Evolutionary conservation across 1,284 basidiomycete genomes (phyloP), one percentile per base, ranked within the genome.

Genomic region (Melampsora americana): DNA sequence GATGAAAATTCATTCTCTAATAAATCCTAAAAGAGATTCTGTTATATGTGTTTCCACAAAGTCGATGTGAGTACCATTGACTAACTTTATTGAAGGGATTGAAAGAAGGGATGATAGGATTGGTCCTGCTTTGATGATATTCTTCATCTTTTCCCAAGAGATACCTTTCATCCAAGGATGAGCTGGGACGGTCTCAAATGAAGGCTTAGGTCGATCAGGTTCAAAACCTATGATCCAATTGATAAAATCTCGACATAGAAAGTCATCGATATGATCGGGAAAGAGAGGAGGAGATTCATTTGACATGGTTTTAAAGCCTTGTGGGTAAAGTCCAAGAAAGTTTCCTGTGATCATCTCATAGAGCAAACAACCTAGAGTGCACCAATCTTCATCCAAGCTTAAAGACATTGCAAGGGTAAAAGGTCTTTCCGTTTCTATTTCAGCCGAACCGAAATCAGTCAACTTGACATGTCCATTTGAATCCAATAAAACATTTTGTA

Each of bases 401-500:
- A 56, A 14, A 23, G 20, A 28, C 30, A 82, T 70, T 53, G 83
- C 83, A 20, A 81, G 80, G 68, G 83, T 83, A 78, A 78, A 79
- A 30, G 83, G 79, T 42, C 39, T 42, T 42, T 42, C 39, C 39
- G 12, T 11, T 11, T 42, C 5, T 16, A 56, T 23, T 14, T 28
- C 7, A 56, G 53, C 53, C 6, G n/a, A 56, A 48, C 82, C 82
- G 79, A 82, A 82, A 65, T 82, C 81, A 69, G 80, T 81, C 14
- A 82, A 75, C 18, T 80, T 80, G 56, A 81, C 79, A 59, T 82
- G 81, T 12, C 81, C 81, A 18, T 78, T 78, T 1, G 79, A 81
- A 50, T 82, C 81, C 44, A 82, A 79, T 11, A 82, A 73, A 50
- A 80, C 80, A 73, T 82, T 82, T 56, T 82, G 81, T 1, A 81